Percentiles rank a stretch among this genome's conserved stretches.
These are phyloP conservation scores for Craspedostauros australis DNA, from an alignment of 108 stramenopile species.

Conservation along the genomic window DNA sequence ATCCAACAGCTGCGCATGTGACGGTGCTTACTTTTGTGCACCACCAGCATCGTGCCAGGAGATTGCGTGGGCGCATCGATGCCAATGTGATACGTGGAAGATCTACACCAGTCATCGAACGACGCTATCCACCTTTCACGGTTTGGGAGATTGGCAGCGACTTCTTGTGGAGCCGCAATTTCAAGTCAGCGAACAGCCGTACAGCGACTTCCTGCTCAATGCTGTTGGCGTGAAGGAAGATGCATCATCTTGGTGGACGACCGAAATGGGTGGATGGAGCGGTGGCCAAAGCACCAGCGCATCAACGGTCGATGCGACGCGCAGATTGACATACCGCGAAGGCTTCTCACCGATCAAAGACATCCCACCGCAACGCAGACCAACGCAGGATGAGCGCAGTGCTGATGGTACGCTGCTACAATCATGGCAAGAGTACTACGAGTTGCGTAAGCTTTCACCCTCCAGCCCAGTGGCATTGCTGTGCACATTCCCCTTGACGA, in stretches of 20 bases:
- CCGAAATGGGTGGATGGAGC: conserved; percentile 71
- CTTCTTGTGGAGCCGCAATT: conserved; percentile 38
- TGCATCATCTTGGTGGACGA: conserved; percentile 58
- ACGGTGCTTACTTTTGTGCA: conserved; percentile 69
- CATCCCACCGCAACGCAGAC: conserved; percentile 45
- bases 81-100: conserved; percentile 73
- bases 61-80: conserved; percentile 70
- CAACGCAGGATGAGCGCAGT: conserved; percentile 41
- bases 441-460: conserved; percentile 45
- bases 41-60: conserved; percentile 29
- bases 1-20: conserved; percentile 45
- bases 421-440: conserved; percentile 77
- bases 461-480: conserved; percentile 68
- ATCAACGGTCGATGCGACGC: conserved; percentile 40
- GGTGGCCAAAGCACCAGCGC: conserved; percentile 61
- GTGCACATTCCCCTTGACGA: conserved; percentile 72
- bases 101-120: conserved; percentile 46
- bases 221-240: conserved; percentile 11
- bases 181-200: conserved; percentile 51
- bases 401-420: conserved; percentile 38
- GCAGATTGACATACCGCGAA: conserved; percentile 42
- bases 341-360: conserved; percentile 57
- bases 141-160: conserved; percentile 42
- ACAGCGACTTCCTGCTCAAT: conserved; percentile 36
- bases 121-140: conserved; percentile 49